Base-by-base conservation (phyloP, 331 rosid species). In the Quercus lobata region DNA sequence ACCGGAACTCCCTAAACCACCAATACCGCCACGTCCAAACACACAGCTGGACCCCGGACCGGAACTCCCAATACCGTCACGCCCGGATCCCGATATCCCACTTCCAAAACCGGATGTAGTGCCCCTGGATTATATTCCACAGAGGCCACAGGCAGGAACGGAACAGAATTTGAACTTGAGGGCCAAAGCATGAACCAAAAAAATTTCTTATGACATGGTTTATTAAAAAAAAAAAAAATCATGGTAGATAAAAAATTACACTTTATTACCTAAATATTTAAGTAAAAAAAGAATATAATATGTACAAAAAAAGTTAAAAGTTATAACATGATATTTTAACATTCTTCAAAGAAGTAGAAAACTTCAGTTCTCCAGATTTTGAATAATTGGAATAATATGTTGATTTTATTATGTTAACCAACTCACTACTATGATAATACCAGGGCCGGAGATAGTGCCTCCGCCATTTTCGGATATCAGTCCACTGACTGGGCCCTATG, bases 11-110 rank as follows among this genome's bases (percentile, higher is more conserved):
- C 78, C 78, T 1, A 18, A 1, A 3, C 49, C 71, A 2, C 92
- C 93, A 0, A 27, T 82, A 0, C 66, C 88, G 5, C 91, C 91
- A 0, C 84, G 82, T 0, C 90, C 86, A 2, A 82, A 84, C 37
- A 34, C 37, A 34, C 7, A 5, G 37, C 71, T 80, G 44, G 9
- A 35, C 2, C 71, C 24, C 2, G 76, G 63, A 4, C 82, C 82
- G 0, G 93, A 88, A 30, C 84, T 81, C 8, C 93, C 94, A 0
- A 27, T 80, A 0, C 66, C 87, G 6, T 89, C 92, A 0, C 78
- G 77, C 0, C 89, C 86, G 5, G 82, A 84, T 0, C 87, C 71
- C 1, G 91, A 92, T 7, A 81, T 71, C 0, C 89, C 89, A 7
- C 74, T 34, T 6, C 92, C 83, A 0, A 76, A 49, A 21, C 94